Base-by-base conservation (phyloP, 192 early-diverging fungal genomes). In the Spizellomyces punctatus region DNA sequence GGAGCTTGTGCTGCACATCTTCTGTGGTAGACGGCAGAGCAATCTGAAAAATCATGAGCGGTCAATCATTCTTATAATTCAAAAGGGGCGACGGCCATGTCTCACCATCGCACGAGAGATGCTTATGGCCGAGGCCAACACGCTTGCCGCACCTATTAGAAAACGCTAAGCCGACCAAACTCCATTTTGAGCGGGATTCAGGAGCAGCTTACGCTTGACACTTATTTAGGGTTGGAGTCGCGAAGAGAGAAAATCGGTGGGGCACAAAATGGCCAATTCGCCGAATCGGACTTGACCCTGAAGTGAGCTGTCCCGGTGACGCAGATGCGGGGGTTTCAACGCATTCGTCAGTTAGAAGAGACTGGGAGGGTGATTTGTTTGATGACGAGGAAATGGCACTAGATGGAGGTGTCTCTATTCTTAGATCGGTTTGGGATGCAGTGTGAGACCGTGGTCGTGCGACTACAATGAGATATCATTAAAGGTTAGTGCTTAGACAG, bases 51-150 rank as follows among this genome's bases (percentile, higher is more conserved):
- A 55, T 61, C n/a, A 73, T 36, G 27, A 36, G 27, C 27, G 27
- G 27, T 36, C 27, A 36, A 36, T 36, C 27, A 58, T n/a, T 64
- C 2, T 46, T 64, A 6, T 16, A 17, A 64, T 3, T 3, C 12
- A 10, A 64, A 16, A 22, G 50, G 50, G 50, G 4, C 0, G 17
- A 47, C 45, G 0, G 42, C 10, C 21, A 8, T 22, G 14, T 7
- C 60, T 17, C 73, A 76, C 75, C 76, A 54, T 78, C 76, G 54
- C 76, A 78, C 44, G 46, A 27, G 12, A 78, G 42, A 64, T 78
- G 76, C 56, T 60, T 55, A 16, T 69, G 41, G n/a, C 62, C 63
- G 10, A 78, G 41, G 17, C 66, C 72, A 5, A 72, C 52, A 4
- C 76, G 57, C 46, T 74, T 78, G 2, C 46, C 22, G 46, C 76